A percentile compares a stretch with the other conserved stretches of the same genome.
Evolutionary conservation across 1,284 basidiomycete species (phyloP).

Genomic region (Xerocomus cyaneibrunnescens): DNA sequence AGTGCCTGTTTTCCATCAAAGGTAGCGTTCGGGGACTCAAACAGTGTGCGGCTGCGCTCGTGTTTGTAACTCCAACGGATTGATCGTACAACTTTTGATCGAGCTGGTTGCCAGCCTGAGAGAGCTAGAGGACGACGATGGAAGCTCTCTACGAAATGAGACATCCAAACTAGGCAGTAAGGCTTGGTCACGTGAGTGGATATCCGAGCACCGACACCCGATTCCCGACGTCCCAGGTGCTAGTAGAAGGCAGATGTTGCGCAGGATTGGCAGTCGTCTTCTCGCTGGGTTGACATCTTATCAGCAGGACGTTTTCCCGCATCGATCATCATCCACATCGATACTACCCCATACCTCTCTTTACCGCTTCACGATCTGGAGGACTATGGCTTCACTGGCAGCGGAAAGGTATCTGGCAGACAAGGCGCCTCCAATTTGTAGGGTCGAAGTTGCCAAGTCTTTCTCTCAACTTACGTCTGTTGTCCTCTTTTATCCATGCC

Average conservation of each 20-base stretch:
- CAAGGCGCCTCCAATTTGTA: constrained; percentile 63
- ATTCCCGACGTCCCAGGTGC: background rate
- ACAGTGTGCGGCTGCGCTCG: no score
- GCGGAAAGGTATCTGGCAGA: constrained; percentile 73
- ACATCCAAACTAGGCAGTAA: no score
- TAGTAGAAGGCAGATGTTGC: constrained; percentile 5
- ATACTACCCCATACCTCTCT: background rate
- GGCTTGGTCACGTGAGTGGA: constrained; percentile 1
- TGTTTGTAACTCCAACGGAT: no score
- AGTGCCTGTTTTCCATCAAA: no score
- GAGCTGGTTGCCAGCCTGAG: no score
- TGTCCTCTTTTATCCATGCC: background rate
- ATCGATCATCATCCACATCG: constrained; percentile 16
- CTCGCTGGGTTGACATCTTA: constrained; percentile 12
- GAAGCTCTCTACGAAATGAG: no score
- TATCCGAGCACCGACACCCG: background rate
- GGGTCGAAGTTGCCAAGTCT: constrained; percentile 61
- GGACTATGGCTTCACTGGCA: constrained; percentile 39
- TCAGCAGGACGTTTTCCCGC: constrained; percentile 2
- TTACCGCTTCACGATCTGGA: background rate
- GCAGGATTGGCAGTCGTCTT: constrained; percentile 5
- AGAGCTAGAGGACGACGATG: no score
- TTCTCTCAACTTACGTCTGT: constrained; percentile 66
- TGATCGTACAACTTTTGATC: no score
- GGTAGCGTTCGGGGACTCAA: no score